phyloP scores from a whole-genome alignment of 768 basidiomycete genomes.

The Rhodotorula toruloides region DNA sequence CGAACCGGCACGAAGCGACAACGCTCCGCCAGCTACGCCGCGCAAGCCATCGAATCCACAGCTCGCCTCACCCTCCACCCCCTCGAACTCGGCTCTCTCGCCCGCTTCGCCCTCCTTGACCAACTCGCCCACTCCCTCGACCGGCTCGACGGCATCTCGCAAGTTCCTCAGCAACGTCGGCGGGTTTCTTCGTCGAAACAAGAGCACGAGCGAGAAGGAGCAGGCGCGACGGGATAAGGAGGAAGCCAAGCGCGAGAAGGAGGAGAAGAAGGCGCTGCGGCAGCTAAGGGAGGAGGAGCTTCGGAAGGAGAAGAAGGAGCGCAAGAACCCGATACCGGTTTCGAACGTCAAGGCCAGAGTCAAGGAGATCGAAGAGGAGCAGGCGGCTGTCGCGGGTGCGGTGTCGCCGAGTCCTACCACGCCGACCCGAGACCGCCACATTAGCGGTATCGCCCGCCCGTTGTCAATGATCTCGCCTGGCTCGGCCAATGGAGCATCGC shows the following conservation, averaged over 20 bases:
- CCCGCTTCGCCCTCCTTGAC: neutral
- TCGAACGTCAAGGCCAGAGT: constrained; percentile 34
- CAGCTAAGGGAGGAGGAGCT: constrained; percentile 17
- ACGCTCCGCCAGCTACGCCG: too few relatives aligned
- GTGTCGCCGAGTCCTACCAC: neutral
- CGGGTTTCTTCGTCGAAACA: constrained; percentile 15
- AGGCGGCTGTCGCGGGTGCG: neutral
- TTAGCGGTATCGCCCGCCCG: too few relatives aligned
- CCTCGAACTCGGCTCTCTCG: neutral
- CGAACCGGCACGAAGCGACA: too few relatives aligned
- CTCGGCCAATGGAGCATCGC: neutral
- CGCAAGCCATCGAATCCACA: too few relatives aligned
- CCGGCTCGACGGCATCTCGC: neutral
- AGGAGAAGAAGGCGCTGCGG: constrained; percentile 11
- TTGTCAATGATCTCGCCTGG: neutral
- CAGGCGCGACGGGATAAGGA: neutral
- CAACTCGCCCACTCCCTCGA: constrained; percentile 4
- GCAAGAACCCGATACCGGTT: constrained; percentile 15
- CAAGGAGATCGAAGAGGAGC: constrained; percentile 30
- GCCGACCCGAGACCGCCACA: neutral
- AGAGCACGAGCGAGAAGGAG: neutral
- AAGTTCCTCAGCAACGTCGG: constrained; percentile 19
- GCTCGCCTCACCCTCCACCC: neutral
- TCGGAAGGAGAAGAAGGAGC: constrained; percentile 1
- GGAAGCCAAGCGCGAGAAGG: neutral